These are phyloP conservation scores for Wickerhamiella qilinensis DNA, from an alignment of 805 yeast genomes.

Conservation along the genomic window DNA sequence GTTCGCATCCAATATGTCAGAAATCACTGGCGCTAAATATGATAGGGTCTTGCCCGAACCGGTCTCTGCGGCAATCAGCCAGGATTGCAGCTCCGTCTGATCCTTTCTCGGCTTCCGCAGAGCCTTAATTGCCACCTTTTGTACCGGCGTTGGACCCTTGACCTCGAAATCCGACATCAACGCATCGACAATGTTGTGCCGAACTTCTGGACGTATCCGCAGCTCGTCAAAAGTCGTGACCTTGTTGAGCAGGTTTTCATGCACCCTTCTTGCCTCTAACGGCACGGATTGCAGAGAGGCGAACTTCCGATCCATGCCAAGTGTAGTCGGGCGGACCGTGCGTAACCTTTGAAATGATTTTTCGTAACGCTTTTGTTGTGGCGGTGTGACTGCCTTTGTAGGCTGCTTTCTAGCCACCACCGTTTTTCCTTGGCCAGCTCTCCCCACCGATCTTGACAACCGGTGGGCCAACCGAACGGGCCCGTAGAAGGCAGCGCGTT, in stretches of 20 bases:
- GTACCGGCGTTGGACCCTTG: constrained; percentile 61
- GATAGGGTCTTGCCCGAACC: constrained; percentile 97
- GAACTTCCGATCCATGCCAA: constrained; percentile 19
- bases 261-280: constrained; percentile 15
- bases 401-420: neutral
- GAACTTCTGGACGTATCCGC: constrained; percentile 47
- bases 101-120: constrained; percentile 26
- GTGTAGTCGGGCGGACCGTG: constrained; percentile 12
- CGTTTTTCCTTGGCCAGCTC: neutral
- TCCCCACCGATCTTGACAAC: neutral
- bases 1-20: constrained; percentile 47
- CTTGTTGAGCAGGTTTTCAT: constrained; percentile 29
- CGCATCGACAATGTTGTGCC: constrained; percentile 41
- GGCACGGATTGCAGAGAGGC: constrained; percentile 16
- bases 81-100: constrained; percentile 34
- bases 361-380: neutral
- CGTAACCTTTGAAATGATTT: neutral
- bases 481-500: too few species aligned
- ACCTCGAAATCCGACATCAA: constrained; percentile 22
- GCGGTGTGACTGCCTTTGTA: too few species aligned
- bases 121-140: constrained; percentile 53
- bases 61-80: constrained; percentile 85
- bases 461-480: too few species aligned
- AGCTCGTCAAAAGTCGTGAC: constrained; percentile 51
- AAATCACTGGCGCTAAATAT: constrained; percentile 60